These are phyloP conservation scores for Trichoderma sp. DNA, from an alignment of 2,329 filamentous ascomycete genomes.

Conservation along the genomic window DNA sequence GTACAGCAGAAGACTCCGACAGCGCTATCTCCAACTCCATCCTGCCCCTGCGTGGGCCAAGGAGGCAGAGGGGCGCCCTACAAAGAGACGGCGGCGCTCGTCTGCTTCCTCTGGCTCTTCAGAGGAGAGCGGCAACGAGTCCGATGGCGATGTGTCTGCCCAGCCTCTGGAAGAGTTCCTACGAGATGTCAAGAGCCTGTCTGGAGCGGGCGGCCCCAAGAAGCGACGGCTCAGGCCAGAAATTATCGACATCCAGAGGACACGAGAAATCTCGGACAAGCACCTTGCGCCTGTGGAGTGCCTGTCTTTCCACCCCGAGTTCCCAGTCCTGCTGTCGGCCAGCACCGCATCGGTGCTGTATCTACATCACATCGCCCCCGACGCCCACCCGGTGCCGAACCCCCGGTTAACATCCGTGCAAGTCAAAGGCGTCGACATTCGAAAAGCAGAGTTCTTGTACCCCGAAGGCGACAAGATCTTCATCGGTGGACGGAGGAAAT, in stretches of 20 bases:
- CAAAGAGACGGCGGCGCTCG: constrained; percentile 54
- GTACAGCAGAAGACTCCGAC: constrained; percentile 76
- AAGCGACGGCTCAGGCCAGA: constrained; percentile 79
- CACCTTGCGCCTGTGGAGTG: constrained; percentile 80
- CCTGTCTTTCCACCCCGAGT: constrained; percentile 84
- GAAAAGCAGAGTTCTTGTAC: constrained; percentile 77
- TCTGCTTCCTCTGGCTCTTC: constrained; percentile 53
- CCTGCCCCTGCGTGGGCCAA: constrained; percentile 62
- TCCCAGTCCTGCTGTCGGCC: constrained; percentile 86
- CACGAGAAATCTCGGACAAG: constrained; percentile 78
- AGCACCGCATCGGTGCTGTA: constrained; percentile 83
- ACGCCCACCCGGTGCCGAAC: constrained; percentile 75
- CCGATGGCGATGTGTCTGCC: constrained; percentile 63
- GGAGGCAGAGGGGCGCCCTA: constrained; percentile 50
- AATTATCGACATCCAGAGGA: constrained; percentile 84
- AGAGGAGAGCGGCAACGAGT: constrained; percentile 58
- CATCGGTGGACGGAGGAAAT: constrained; percentile 82
- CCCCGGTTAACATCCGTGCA: constrained; percentile 89
- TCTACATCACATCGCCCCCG: constrained; percentile 83
- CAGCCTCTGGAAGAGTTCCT: constrained; percentile 80
- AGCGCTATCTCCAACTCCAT: constrained; percentile 68
- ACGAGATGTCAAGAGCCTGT: constrained; percentile 70
- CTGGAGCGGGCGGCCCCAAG: constrained; percentile 54
- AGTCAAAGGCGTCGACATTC: constrained; percentile 78
- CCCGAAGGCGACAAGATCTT: constrained; percentile 77